These are phyloP conservation scores for Calvatia gigantea DNA, from an alignment of 768 basidiomycete species.

Conservation along the genomic window DNA sequence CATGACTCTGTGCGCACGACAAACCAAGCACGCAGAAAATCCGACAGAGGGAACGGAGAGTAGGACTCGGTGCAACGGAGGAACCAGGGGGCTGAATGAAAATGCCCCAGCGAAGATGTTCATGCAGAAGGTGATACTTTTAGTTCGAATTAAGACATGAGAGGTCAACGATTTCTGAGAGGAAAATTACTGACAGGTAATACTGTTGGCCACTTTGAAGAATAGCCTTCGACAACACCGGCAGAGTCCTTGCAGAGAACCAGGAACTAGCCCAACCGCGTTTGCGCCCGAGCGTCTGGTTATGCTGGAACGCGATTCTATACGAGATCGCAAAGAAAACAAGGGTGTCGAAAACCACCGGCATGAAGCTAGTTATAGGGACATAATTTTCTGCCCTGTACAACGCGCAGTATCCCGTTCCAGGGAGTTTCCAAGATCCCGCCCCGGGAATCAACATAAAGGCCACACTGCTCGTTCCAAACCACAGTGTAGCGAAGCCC, in stretches of 20 bases:
- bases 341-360: conserved; percentile 26
- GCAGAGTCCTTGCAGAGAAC: conserved; percentile 19
- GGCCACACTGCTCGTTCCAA: conserved; percentile 21
- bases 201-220: conserved; percentile 29
- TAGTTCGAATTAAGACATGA: no score
- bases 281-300: conserved; percentile 3
- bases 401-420: conserved; percentile 27
- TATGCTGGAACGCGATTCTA: conserved; percentile 17
- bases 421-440: conserved; percentile 21
- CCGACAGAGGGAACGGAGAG: no score
- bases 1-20: no score
- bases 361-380: conserved; percentile 19
- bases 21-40: no score
- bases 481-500: conserved; percentile 25
- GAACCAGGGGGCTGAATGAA: no score
- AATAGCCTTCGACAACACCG: conserved; percentile 21
- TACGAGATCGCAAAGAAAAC: conserved; percentile 33
- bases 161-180: no score
- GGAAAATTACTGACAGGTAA: no score
- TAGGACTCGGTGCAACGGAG: no score
- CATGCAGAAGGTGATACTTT: no score
- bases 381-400: conserved; percentile 20
- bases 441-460: conserved; percentile 19
- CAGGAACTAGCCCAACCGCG: conserved; percentile 15
- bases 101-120: no score